These are phyloP conservation scores for Diversispora eburnea DNA, from an alignment of 192 early-diverging fungal genomes.

Conservation along the genomic window DNA sequence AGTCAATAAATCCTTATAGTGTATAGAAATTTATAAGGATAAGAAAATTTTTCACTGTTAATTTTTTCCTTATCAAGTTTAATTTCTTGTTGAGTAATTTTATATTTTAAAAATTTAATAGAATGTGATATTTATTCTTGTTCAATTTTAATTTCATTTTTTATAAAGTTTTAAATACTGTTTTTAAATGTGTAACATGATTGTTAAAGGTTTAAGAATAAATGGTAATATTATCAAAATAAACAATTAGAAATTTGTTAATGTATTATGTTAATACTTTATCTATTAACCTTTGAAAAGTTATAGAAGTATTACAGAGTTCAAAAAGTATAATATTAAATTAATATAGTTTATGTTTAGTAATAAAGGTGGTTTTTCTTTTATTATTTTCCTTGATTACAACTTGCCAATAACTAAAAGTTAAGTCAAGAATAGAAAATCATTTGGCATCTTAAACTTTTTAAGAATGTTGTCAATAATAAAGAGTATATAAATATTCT, in stretches of 20 bases:
- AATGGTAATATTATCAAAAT: slow-evolving; percentile 44
- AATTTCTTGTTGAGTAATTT: neutral
- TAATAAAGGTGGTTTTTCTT: slow-evolving; percentile 35
- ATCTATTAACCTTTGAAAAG: slow-evolving; percentile 41
- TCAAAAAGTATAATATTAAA: slow-evolving; percentile 41
- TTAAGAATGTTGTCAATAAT: slow-evolving; percentile 47
- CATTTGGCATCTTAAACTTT: slow-evolving; percentile 18
- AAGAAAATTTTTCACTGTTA: neutral
- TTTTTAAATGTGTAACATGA: slow-evolving; percentile 27
- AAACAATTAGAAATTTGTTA: slow-evolving; percentile 34
- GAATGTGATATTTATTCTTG: neutral
- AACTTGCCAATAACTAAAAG: slow-evolving; percentile 30
- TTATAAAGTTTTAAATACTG: neutral
- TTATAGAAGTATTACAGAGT: slow-evolving; percentile 40
- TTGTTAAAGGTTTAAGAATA: slow-evolving; percentile 34
- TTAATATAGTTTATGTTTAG: slow-evolving; percentile 33
- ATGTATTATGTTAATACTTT: slow-evolving; percentile 31
- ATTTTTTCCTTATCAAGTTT: neutral
- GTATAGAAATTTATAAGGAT: neutral
- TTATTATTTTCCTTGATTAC: slow-evolving; percentile 24
- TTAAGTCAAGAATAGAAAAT: slow-evolving; percentile 43
- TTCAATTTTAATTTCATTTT: neutral
- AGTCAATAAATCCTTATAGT: neutral
- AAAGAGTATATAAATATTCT: slow-evolving; percentile 39
- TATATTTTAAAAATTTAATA: neutral